Base-by-base conservation (phyloP, 176 grass and related monocot genomes). In the Musa troglodytarum region DNA sequence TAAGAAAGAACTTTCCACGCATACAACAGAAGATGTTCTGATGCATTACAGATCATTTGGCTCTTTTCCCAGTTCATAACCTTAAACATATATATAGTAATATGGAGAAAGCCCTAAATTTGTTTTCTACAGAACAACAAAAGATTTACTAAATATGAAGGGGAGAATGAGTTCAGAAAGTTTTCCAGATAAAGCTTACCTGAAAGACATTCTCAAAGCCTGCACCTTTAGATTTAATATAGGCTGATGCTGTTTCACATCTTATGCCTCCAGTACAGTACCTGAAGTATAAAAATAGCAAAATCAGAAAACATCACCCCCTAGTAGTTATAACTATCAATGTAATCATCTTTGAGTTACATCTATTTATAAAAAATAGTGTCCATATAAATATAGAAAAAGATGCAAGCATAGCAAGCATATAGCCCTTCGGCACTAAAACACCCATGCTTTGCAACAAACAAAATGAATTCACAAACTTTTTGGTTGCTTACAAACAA, bases 211-310 rank as follows among this genome's bases (percentile, higher is more conserved):
- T 89, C 17, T 91, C 82, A 52, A 98, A 93, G 53, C 86, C 90
- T 85, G 74, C 83, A 81, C 88, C 88, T 80, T 98, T 98, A 2
- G 90, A 93, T 65, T 84, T 86, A 72, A 98, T 98, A 89, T 93
- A 93, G 1, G 90, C 88, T 51, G 90, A 98, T 50, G 90, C 95
- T 84, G 91, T 89, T 74, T 93, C 90, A 81, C 95, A 98, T 55
- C 88, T 82, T 87, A 93, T 91, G 56, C 90, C 95, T 81, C 95
- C 90, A 9, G 95, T 93, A 49, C 95, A 91, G 75, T 98, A 91
- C 90, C 95, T 98, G 71, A 89, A 85, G 74, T 69, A 72, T n/a
- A 24, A 62, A 63, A 0, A 81, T 11, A 15, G 14, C 68, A 65
- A 57, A 63, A 76, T 3, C 21, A 3, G 12, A 52, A 9, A 76